Base-by-base conservation (phyloP, 495 filamentous ascomycete genomes). In the Glutinoglossum americanum region DNA sequence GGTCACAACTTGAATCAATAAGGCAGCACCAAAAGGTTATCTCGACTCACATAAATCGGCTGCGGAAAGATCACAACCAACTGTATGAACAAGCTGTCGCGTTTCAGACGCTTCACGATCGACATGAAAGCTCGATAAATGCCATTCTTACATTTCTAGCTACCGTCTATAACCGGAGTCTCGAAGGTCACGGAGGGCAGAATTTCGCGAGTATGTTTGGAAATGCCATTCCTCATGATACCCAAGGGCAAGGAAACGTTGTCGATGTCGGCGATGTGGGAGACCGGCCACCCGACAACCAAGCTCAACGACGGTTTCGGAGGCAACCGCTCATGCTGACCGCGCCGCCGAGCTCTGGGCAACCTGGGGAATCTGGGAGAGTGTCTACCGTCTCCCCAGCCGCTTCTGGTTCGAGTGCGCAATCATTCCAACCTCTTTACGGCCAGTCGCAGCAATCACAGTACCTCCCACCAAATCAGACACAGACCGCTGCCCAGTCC, bases 41-140 rank as follows among this genome's bases (percentile, higher is more conserved):
- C 54, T 85, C 83, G 15, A 79, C 71, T 51, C 82, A 88, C 49
- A 86, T 98, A 54, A 74, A 71, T 44, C 82, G 84, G 60, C 71
- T 96, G 37, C 79, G 83, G 23, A 78, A 84, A 62, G 87, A 96
- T 61, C 89, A 97, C 68, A 80, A 85, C 59, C 81, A 90, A 59
- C 78, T 96, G 10, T 94, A 87, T 62, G 82, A 88, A 39, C 92
- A 97, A 67, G 88, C 90, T 0, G 75, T 83, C 47, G 83, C 85
- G 57, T 96, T 96, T 68, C 89, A 94, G 66, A 83, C 80, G 33
- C 78, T 92, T 65, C 92, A 98, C 64, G 88, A 89, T 54, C 83
- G 93, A 32, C 92, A 98, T 64, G 93, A 98, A 67, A 94, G 88
- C 63, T 95, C 89, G 10, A 98, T 98, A 66, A 97, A 95, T 63